Base-by-base conservation (phyloP, 148 eudicot genomes). In the Nepenthes mirabilis region DNA sequence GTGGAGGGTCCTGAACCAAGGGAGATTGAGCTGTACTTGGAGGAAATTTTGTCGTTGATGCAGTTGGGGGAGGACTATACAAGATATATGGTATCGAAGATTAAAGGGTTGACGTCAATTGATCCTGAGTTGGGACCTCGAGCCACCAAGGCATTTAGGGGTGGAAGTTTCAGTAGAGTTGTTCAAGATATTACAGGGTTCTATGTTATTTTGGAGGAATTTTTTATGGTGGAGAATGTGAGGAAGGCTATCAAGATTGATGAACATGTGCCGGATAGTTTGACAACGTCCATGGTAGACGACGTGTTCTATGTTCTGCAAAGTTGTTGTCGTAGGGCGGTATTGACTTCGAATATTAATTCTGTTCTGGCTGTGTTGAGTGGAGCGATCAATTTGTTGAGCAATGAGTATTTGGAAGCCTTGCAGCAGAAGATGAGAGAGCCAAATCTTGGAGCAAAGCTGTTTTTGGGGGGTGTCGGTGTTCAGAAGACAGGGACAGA, bases 151-250 rank as follows among this genome's bases (percentile, higher is more conserved):
- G 86, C 96, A 34, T 88, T 91, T 62, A 80, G 82, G 79, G 81
- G 87, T 64, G 96, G 96, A 36, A 85, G 69, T 71, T 85, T 91
- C 62, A 91, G 90, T 66, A 80, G 73, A 69, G 93, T 84, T 63
- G 84, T 81, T 65, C 90, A 83, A 65, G 98, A 91, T 23, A 77
- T 88, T 3, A 88, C 93, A 2, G 90, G 95, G 34, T 91, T 83
- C 71, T 91, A 91, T 71, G 96, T 91, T 37, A 79, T 91, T 34
- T 73, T 91, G 73, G 98, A 91, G 78, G 96, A 87, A 52, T 91
- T 79, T 73, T 91, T 88, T 61, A 91, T 91, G 98, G 98, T 88
- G 73, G 98, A 91, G 65, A 91, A 91, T 79, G 98, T 91, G 54
- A 88, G 95, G 72, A 91, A 91, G 80, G 98, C 98, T 53, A 88